Conservation (phyloP, 768 basidiomycete genomes). For the Mrakia hoshinonis region DNA sequence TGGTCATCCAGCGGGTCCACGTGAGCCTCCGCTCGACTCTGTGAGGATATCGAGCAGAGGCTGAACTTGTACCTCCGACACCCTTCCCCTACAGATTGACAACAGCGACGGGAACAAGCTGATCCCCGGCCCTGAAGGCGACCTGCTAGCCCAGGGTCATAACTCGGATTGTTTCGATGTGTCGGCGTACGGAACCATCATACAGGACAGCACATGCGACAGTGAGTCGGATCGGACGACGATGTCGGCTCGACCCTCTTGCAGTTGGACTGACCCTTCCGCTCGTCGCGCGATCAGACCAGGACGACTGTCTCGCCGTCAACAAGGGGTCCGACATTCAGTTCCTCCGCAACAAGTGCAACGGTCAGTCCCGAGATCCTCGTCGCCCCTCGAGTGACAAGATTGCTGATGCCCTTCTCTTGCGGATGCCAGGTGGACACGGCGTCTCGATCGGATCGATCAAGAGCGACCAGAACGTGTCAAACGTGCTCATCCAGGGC, state of each 20-base stretch:
- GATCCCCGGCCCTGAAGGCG: background rate
- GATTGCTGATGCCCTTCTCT: background rate
- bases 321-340: slow-evolving; percentile 25
- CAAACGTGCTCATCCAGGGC: slow-evolving; percentile 46
- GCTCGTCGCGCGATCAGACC: background rate
- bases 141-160: too few species aligned
- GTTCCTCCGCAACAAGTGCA: slow-evolving; percentile 51
- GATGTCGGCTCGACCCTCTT: too few species aligned
- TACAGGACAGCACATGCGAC: background rate
- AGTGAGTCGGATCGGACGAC: too few species aligned
- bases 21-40: background rate
- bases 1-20: background rate
- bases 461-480: slow-evolving; percentile 43
- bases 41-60: background rate
- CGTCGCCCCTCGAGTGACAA: too few species aligned
- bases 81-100: background rate
- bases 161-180: background rate
- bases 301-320: slow-evolving; percentile 51
- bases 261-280: too few species aligned
- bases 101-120: background rate
- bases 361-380: too few species aligned
- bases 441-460: slow-evolving; percentile 47
- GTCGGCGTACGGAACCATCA: background rate
- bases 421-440: slow-evolving; percentile 44
- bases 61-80: too few species aligned